Percentiles rank a stretch among this genome's conserved stretches.
phyloP scores from a whole-genome alignment of 2,329 filamentous ascomycete genomes.

The Ophiosphaerella herpotricha region DNA sequence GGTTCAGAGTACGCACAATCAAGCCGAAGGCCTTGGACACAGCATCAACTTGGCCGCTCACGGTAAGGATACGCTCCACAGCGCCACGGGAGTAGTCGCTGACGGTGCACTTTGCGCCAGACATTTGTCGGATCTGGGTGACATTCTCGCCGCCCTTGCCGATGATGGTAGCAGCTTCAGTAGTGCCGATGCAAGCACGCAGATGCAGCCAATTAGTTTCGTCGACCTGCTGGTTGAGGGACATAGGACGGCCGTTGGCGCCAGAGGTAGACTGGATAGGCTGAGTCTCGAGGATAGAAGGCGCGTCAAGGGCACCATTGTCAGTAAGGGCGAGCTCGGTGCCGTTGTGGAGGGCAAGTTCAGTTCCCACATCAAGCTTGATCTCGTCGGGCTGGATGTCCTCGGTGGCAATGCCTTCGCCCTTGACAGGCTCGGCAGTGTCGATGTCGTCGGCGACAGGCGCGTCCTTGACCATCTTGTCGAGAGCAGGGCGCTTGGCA shows the following conservation, averaged over 20 bases:
- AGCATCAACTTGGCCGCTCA: constrained; percentile 94
- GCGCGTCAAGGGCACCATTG: constrained; percentile 69
- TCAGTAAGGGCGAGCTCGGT: constrained; percentile 69
- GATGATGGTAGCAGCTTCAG: constrained; percentile 96
- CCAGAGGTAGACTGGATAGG: constrained; percentile 63
- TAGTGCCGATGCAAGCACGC: constrained; percentile 94
- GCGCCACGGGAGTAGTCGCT: constrained; percentile 97
- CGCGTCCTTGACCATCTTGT: constrained; percentile 81
- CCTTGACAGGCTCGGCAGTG: constrained; percentile 42
- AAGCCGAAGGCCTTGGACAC: constrained; percentile 98
- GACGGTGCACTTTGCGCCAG: constrained; percentile 96
- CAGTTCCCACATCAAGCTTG: constrained; percentile 28
- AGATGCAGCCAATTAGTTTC: constrained; percentile 97
- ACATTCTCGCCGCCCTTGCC: constrained; percentile 99
- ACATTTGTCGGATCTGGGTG: constrained; percentile 91
- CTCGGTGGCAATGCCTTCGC: constrained; percentile 39
- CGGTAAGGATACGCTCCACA: constrained; percentile 95
- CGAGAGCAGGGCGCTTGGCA: constrained; percentile 92
- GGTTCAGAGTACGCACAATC: constrained; percentile 97
- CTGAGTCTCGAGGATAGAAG: constrained; percentile 57
- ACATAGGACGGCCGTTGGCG: constrained; percentile 55
- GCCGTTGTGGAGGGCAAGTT: constrained; percentile 49
- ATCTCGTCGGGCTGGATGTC: constrained; percentile 36
- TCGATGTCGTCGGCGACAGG: constrained; percentile 55
- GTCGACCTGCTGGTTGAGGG: constrained; percentile 67